phyloP scores from a whole-genome alignment of 129 eudicot genomes.

The Ambrosia artemisiifolia region DNA sequence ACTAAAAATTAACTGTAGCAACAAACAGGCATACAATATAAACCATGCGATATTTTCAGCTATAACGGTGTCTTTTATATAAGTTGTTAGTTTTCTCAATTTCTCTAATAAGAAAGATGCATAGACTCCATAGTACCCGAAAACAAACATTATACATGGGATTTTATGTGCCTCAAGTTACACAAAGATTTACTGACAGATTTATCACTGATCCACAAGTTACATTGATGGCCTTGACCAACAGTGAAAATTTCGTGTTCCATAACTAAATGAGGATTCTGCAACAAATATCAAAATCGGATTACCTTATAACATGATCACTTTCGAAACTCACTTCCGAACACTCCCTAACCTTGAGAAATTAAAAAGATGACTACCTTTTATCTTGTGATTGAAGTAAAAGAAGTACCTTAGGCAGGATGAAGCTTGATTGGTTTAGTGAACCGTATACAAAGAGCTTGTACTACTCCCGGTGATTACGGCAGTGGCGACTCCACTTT shows the following conservation, averaged over 20 bases:
- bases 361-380: not conserved
- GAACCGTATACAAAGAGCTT: no score
- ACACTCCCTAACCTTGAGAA: not conserved
- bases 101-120: no score
- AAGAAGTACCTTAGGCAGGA: conserved; percentile 56
- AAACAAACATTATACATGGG: no score
- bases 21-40: no score
- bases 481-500: no score
- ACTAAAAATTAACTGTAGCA: no score
- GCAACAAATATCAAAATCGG: conserved; percentile 12
- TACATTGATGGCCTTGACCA: conserved; percentile 82
- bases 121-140: no score
- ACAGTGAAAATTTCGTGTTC: conserved; percentile 56
- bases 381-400: not conserved
- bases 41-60: no score
- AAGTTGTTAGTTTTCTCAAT: no score
- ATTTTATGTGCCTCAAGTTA: conserved; percentile 59
- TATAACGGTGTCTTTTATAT: no score
- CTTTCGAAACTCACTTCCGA: not conserved
- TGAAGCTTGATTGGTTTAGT: no score
- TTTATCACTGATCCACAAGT: conserved; percentile 62
- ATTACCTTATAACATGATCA: not conserved
- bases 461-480: no score
- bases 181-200: conserved; percentile 66
- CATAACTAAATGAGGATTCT: conserved; percentile 71